A percentile compares a stretch with the other conserved stretches of the same genome.
phyloP scores from a whole-genome alignment of 1,284 basidiomycete genomes.

The Cryptococcus sp. region DNA sequence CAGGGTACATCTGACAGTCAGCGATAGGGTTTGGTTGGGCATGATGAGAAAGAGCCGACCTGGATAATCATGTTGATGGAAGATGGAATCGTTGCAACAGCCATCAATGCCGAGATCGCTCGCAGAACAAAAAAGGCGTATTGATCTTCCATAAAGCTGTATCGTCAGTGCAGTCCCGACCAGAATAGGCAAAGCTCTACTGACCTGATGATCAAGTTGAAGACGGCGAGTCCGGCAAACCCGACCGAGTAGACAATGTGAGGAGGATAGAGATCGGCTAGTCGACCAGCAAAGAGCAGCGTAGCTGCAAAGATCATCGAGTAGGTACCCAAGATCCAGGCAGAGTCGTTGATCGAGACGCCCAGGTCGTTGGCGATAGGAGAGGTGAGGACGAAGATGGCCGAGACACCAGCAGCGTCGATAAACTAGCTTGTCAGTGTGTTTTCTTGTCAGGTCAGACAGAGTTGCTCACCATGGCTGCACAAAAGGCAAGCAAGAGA shows the following conservation, averaged over 20 bases:
- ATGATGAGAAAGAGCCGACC: too few relatives aligned
- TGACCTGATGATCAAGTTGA: slow-evolving; percentile 39
- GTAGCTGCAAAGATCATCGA: slow-evolving; percentile 32
- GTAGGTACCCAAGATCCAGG: slow-evolving; percentile 39
- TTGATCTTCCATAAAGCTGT: slow-evolving; percentile 35
- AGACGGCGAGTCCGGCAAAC: slow-evolving; percentile 36
- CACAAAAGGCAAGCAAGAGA: slow-evolving; percentile 34
- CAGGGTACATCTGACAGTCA: slow-evolving; percentile 43
- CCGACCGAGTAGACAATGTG: slow-evolving; percentile 37
- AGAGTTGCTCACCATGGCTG: slow-evolving; percentile 18
- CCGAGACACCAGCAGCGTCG: slow-evolving; percentile 36
- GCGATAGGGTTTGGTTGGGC: too few relatives aligned
- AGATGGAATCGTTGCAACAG: slow-evolving; percentile 40
- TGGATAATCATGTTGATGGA: slow-evolving; percentile 43
- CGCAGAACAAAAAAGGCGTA: slow-evolving; percentile 44
- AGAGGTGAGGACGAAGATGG: slow-evolving; percentile 41
- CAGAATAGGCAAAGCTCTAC: neutral
- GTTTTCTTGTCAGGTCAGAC: neutral
- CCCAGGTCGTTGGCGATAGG: slow-evolving; percentile 37
- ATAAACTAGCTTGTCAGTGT: slow-evolving; percentile 16
- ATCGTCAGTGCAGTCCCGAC: neutral
- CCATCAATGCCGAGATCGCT: slow-evolving; percentile 37
- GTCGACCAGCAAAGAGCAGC: slow-evolving; percentile 8
- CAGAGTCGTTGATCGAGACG: slow-evolving; percentile 25
- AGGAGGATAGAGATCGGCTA: slow-evolving; percentile 21